Conservation (phyloP, 2,329 filamentous ascomycete species). For the Pestalotiopsis sp. region DNA sequence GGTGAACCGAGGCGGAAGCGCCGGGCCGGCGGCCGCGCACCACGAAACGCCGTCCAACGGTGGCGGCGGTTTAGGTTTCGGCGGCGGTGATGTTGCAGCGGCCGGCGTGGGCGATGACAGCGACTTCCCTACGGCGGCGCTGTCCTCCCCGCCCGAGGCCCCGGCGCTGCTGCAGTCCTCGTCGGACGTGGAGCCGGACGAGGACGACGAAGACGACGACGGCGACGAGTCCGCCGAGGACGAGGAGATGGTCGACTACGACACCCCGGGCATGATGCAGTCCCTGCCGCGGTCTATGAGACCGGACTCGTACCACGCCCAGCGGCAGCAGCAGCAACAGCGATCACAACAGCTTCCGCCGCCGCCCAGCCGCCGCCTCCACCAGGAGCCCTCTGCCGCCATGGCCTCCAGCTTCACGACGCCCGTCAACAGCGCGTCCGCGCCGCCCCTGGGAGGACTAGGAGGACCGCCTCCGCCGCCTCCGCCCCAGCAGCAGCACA, state of each 20-base stretch:
- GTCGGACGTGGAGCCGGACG: slow-evolving; percentile 11
- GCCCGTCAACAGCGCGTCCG: not conserved
- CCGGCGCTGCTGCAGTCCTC: slow-evolving; percentile 18
- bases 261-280: slow-evolving; percentile 21
- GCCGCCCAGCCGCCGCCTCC: not conserved
- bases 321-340: slow-evolving; percentile 6
- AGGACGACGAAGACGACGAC: slow-evolving; percentile 16
- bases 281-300: slow-evolving; percentile 11
- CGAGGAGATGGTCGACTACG: slow-evolving; percentile 26
- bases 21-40: not conserved
- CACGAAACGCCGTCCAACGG: not conserved
- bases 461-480: not conserved
- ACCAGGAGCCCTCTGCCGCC: not conserved
- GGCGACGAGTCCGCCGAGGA: slow-evolving; percentile 19
- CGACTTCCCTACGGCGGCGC: not conserved
- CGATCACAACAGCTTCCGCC: not conserved
- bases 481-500: not conserved
- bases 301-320: not conserved
- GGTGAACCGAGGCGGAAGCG: not conserved
- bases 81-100: not conserved
- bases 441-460: not conserved
- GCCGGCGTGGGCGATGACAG: slow-evolving; percentile 1
- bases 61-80: not conserved
- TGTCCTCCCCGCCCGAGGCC: slow-evolving; percentile 13
- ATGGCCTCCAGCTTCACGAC: not conserved